These are phyloP conservation scores for Colletotrichum cereale DNA, from an alignment of 2,329 filamentous ascomycete species.

Conservation along the genomic window DNA sequence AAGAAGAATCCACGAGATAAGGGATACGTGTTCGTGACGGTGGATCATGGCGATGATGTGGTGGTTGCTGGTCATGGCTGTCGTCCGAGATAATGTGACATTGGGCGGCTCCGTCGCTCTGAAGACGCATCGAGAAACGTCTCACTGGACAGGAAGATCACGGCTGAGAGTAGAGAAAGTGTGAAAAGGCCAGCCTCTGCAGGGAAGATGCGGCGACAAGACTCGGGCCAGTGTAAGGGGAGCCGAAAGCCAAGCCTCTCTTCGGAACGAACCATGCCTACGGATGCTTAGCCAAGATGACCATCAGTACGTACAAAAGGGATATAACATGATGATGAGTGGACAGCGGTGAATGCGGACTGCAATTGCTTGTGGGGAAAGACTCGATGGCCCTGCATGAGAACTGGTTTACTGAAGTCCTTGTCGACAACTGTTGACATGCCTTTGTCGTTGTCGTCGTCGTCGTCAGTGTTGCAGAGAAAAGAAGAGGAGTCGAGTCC, in stretches of 20 bases:
- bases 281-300: slow-evolving; percentile 20
- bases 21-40: background rate
- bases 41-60: background rate
- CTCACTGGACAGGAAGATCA: background rate
- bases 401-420: background rate
- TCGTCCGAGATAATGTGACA: slow-evolving; percentile 23
- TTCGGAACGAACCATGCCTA: slow-evolving; percentile 15
- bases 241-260: slow-evolving; percentile 18
- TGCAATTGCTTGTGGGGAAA: background rate
- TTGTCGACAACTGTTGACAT: background rate
- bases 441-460: background rate
- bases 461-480: slow-evolving; percentile 19
- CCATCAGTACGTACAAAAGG: background rate
- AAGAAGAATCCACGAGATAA: background rate
- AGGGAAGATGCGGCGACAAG: slow-evolving; percentile 11
- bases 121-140: background rate
- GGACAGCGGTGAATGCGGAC: background rate
- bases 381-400: background rate
- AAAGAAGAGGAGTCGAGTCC: slow-evolving; percentile 13
- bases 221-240: slow-evolving; percentile 1
- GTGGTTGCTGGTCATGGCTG: slow-evolving; percentile 10
- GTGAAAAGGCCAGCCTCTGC: background rate
- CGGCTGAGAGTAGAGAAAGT: background rate
- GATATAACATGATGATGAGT: background rate
- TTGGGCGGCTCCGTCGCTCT: background rate